A percentile compares a stretch with the other conserved stretches of the same genome.
These are phyloP conservation scores for Ganoderma meredithae DNA, from an alignment of 1,284 basidiomycete species.

Conservation along the genomic window DNA sequence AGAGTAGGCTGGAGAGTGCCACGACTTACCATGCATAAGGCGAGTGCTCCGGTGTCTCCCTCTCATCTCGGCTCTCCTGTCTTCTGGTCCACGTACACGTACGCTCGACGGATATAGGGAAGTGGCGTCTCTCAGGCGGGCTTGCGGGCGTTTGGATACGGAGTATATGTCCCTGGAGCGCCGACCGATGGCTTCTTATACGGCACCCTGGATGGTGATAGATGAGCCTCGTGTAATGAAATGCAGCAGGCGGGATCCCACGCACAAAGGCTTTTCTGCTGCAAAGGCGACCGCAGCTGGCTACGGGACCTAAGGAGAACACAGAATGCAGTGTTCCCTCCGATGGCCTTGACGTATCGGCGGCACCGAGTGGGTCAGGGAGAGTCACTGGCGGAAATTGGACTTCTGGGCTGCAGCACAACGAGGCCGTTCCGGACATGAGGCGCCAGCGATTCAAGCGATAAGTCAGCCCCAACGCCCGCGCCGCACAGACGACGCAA, in stretches of 20 bases:
- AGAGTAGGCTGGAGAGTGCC: neutral
- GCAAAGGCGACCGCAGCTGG: slow-evolving; percentile 12
- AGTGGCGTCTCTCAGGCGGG: slow-evolving; percentile 1
- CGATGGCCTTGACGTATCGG: neutral
- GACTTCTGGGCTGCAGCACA: neutral
- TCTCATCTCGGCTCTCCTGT: slow-evolving; percentile 14
- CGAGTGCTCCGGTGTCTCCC: slow-evolving; percentile 15
- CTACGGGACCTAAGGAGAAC: slow-evolving; percentile 1
- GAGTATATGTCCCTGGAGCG: neutral
- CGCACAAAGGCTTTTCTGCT: slow-evolving; percentile 15
- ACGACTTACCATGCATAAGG: slow-evolving; percentile 15
- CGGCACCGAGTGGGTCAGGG: neutral
- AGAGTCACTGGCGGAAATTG: neutral
- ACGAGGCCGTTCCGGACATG: neutral
- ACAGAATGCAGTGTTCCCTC: neutral
- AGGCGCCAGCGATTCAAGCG: neutral
- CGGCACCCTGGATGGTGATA: slow-evolving; percentile 18
- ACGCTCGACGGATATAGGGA: neutral
- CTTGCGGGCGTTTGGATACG: neutral
- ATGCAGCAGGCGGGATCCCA: slow-evolving; percentile 22
- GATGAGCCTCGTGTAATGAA: slow-evolving; percentile 27
- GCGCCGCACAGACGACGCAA: neutral
- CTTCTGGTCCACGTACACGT: neutral
- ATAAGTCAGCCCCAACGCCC: slow-evolving; percentile 8
- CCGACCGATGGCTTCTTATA: slow-evolving; percentile 8